A percentile compares a stretch with the other conserved stretches of the same genome.
Evolutionary conservation across 2,329 filamentous ascomycete species (phyloP).

Genomic region (Penicillium digitatum): DNA sequence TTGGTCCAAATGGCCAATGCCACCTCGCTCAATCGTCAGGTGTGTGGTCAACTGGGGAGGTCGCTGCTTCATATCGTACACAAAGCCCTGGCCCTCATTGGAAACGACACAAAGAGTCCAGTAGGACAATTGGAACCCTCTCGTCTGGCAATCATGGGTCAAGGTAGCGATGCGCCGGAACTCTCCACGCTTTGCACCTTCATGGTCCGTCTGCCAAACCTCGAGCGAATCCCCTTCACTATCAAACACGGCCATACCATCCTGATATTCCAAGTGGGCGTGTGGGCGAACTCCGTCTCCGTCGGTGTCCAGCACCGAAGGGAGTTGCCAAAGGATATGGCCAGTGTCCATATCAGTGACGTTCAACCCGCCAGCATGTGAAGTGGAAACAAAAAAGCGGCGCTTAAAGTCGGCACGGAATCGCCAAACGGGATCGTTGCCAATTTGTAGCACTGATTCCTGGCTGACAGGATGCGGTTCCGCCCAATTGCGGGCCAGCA

Average conservation of each 20-base stretch:
- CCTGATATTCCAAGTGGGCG: slow-evolving; percentile 48
- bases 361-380: slow-evolving; percentile 44
- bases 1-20: slow-evolving; percentile 47
- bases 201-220: slow-evolving; percentile 43
- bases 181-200: slow-evolving; percentile 35
- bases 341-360: slow-evolving; percentile 49
- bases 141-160: slow-evolving; percentile 42
- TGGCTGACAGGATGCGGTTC: slow-evolving; percentile 31
- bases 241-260: slow-evolving; percentile 47
- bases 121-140: slow-evolving; percentile 46
- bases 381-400: slow-evolving; percentile 46
- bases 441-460: slow-evolving; percentile 42
- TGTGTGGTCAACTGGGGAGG: slow-evolving; percentile 35
- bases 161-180: slow-evolving; percentile 42
- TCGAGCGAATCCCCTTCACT: slow-evolving; percentile 45
- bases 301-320: slow-evolving; percentile 25
- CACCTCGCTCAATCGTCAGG: slow-evolving; percentile 40
- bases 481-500: slow-evolving; percentile 42
- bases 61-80: slow-evolving; percentile 43
- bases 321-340: slow-evolving; percentile 38
- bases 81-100: slow-evolving; percentile 43
- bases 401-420: slow-evolving; percentile 48
- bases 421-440: slow-evolving; percentile 44
- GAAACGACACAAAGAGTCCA: slow-evolving; percentile 47
- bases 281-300: slow-evolving; percentile 39